Evolutionary conservation across 805 yeast genomes (phyloP).

Genomic region (Suhomyces kilbournensis): DNA sequence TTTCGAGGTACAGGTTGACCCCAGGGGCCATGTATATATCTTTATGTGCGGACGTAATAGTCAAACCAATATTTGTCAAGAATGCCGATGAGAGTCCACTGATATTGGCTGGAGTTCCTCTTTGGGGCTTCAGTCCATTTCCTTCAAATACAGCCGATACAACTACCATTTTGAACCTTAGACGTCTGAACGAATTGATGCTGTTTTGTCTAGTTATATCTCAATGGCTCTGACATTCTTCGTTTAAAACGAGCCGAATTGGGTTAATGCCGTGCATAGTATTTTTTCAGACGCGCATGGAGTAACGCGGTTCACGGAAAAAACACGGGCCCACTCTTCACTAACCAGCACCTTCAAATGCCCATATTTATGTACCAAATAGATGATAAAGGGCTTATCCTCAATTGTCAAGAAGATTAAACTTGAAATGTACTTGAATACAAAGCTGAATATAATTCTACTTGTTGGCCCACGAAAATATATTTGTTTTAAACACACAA

Average conservation of each 20-base stretch:
- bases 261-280: not conserved
- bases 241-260: not conserved
- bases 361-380: too few relatives aligned
- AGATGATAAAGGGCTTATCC: too few relatives aligned
- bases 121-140: not conserved
- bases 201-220: not conserved
- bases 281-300: not conserved
- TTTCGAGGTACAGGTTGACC: not conserved
- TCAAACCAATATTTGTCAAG: not conserved
- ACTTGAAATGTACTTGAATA: too few relatives aligned
- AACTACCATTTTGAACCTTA: not conserved
- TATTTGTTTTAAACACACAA: too few relatives aligned
- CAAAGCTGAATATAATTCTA: too few relatives aligned
- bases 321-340: not conserved
- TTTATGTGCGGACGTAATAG: not conserved
- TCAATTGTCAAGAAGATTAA: too few relatives aligned
- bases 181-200: not conserved
- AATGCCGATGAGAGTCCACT: not conserved
- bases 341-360: too few relatives aligned
- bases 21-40: constrained; percentile 2
- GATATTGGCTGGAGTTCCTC: not conserved
- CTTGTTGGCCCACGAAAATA: too few relatives aligned
- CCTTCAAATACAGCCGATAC: not conserved
- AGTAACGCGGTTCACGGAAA: not conserved
- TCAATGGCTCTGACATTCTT: not conserved